Base-by-base conservation (phyloP, 2,329 filamentous ascomycete genomes). In the Conoideocrella luteorostrata region DNA sequence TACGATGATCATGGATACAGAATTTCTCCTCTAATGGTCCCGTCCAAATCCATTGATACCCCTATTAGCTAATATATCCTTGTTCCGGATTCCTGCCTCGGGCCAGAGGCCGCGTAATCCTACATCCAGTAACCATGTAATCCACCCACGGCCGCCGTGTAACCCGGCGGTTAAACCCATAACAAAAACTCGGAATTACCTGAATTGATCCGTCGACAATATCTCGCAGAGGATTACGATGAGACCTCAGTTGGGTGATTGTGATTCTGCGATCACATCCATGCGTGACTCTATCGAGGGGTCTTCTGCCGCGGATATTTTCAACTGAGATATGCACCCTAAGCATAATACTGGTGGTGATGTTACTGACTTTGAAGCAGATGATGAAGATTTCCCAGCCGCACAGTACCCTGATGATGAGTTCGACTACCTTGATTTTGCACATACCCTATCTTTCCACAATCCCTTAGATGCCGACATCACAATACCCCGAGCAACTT, bases 201-300 rank as follows among this genome's bases (percentile, higher is more conserved):
- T 18, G 60, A 56, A 30, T 52, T 62, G 32, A 45, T 51, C 20
- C 56, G 62, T 52, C 45, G 52, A 37, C 49, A 56, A 15, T 46
- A 56, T 17, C 50, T 62, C 37, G 56, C 65, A 30, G 62, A 66
- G 45, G 67, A 69, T 29, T 66, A 69, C 44, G 69, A 71, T 46
- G 69, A 71, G 44, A 61, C 62, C 29, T 74, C 69, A 71, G 48
- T 68, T 64, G 26, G 68, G 70, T 33, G 69, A 68, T 29, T 59
- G 64, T 23, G 69, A 71, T 44, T 68, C 67, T 3, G 63, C 66
- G 28, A 61, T 63, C 21, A 66, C 68, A 2, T 72, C 70, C 3
- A 59, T 70, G 21, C 71, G 70, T 13, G 71, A 75, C 42, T 60
- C 67, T 9, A 66, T 64, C 18, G 69, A 74, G 47, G 63, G 58